phyloP scores from a whole-genome alignment of 2,329 filamentous ascomycete species.

The Metarhizium robertsii region DNA sequence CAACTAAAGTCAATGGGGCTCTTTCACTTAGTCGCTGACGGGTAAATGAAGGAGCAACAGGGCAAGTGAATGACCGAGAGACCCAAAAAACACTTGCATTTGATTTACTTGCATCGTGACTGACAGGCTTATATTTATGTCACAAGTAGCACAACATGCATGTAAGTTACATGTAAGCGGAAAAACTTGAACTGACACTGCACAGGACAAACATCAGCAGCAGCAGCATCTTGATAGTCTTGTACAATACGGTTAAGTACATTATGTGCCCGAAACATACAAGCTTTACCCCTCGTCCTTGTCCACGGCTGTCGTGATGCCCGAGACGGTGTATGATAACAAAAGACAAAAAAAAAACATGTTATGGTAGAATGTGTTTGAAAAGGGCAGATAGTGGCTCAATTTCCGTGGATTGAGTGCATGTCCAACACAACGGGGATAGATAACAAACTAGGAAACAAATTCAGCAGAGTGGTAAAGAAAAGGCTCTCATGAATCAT shows the following conservation, averaged over 20 bases:
- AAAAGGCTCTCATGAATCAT: slow-evolving; percentile 22
- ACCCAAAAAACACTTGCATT: no score
- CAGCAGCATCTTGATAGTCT: neutral
- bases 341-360: neutral
- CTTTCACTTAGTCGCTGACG: no score
- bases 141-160: no score
- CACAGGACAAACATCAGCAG: neutral
- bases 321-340: neutral
- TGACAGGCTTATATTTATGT: no score
- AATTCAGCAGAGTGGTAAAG: slow-evolving; percentile 6
- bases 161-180: no score
- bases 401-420: neutral
- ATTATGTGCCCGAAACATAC: neutral
- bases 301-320: neutral
- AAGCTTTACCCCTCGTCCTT: neutral
- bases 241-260: neutral
- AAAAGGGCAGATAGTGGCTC: neutral
- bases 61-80: no score
- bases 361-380: neutral
- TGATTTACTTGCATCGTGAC: no score
- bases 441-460: slow-evolving; percentile 2
- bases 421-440: neutral
- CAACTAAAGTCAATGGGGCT: no score
- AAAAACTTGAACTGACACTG: neutral
- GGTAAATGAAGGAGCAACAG: no score